phyloP scores from a whole-genome alignment of 495 filamentous ascomycete genomes.

The Aspergillus homomorphus region DNA sequence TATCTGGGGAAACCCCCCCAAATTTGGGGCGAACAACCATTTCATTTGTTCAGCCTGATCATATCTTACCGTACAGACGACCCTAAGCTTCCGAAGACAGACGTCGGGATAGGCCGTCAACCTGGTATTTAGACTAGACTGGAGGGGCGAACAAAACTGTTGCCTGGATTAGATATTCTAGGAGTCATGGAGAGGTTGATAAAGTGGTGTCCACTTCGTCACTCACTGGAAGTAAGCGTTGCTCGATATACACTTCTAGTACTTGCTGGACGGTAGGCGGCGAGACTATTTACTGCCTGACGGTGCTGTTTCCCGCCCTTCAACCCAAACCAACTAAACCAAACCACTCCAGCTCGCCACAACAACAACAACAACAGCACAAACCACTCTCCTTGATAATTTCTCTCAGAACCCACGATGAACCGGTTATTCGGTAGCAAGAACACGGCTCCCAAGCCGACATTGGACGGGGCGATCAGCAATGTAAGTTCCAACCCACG shows the following conservation, averaged over 20 bases:
- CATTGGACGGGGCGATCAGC: constrained; percentile 77
- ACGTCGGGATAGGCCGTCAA: no score
- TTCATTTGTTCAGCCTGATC: background rate
- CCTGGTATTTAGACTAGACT: no score
- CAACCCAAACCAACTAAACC: no score
- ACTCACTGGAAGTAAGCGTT: background rate
- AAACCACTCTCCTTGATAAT: constrained; percentile 1
- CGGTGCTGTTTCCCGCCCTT: background rate
- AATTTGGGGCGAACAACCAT: background rate
- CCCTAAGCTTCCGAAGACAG: no score
- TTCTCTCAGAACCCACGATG: constrained; percentile 52
- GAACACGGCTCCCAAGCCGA: constrained; percentile 86
- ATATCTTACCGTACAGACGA: background rate
- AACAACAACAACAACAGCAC: background rate
- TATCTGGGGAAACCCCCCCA: background rate
- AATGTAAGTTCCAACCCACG: constrained; percentile 54
- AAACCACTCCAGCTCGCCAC: background rate
- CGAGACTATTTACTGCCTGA: background rate
- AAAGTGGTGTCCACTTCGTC: no score
- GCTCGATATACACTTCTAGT: background rate
- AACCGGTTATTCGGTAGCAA: constrained; percentile 94
- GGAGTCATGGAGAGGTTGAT: no score
- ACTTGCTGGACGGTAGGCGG: background rate
- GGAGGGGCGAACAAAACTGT: background rate
- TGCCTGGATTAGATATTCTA: background rate